These are phyloP conservation scores for Umbelopsis sp. DNA, from an alignment of 371 early-diverging fungal species.

Conservation along the genomic window DNA sequence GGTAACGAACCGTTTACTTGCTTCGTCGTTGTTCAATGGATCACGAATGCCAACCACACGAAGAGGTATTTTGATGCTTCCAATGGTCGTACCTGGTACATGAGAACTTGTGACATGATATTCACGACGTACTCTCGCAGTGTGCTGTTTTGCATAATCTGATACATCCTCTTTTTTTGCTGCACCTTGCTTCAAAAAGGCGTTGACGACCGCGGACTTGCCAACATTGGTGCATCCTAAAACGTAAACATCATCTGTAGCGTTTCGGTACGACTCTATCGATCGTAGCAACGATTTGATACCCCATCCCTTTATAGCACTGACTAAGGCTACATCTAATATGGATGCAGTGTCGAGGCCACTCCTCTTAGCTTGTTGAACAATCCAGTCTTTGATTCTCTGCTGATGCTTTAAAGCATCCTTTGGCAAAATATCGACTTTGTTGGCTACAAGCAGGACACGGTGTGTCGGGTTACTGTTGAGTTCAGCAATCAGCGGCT, in stretches of 20 bases:
- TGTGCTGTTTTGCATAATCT: constrained; percentile 23
- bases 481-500: constrained; percentile 45
- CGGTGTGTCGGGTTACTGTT: constrained; percentile 49
- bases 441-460: constrained; percentile 69
- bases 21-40: constrained; percentile 17
- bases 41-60: constrained; percentile 43
- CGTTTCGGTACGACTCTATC: constrained; percentile 45
- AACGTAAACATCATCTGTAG: constrained; percentile 69
- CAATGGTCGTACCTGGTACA: constrained; percentile 75
- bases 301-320: constrained; percentile 67
- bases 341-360: constrained; percentile 49
- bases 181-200: constrained; percentile 47
- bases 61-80: constrained; percentile 64
- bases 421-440: constrained; percentile 65
- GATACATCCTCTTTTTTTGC: constrained; percentile 22
- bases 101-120: constrained; percentile 63
- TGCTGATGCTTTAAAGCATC: constrained; percentile 50
- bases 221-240: constrained; percentile 77
- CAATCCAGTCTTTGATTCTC: constrained; percentile 61
- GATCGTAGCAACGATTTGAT: constrained; percentile 52
- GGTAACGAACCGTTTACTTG: constrained; percentile 32
- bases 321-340: constrained; percentile 53
- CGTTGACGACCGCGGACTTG: constrained; percentile 72
- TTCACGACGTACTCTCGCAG: constrained; percentile 42
- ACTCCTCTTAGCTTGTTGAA: constrained; percentile 45